Base-by-base conservation (phyloP, 768 basidiomycete species). In the Lentinula detonsa region DNA sequence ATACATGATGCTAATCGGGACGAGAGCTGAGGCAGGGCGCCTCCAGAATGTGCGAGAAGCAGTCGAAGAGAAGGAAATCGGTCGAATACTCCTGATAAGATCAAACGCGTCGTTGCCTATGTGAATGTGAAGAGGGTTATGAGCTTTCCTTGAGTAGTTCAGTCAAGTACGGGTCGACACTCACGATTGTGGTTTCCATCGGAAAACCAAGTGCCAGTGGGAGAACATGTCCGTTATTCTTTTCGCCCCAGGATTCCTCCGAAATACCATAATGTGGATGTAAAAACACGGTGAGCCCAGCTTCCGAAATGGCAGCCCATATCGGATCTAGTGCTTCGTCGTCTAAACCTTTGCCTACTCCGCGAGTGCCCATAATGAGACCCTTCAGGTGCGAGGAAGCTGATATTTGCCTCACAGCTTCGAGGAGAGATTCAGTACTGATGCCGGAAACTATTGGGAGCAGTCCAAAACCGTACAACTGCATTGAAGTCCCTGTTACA, bases 261-360 rank as follows among this genome's bases (percentile, higher is more conserved):
- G 87, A 87, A 23, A 95, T 82, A 10, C 91, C 90, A 69, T 94
- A 94, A 70, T 95, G 93, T 7, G 91, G 92, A 66, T 93, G 92
- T 34, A 95, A 70, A 75, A 95, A 95, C 21, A 90, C 83, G 21
- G 91, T 87, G 8, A 95, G 81, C 2, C 82, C 83, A 1, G 85
- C 79, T 48, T 80, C 74, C 59, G 86, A 85, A 43, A 95, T 80
- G 15, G 89, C 88, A n/a, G 78, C 81, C 91, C 91, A 95, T 13
- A 95, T 78, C 0, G 88, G 87, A 65, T 93, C 88, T 50, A 95
- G 81, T 4, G 77, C 80, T 33, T 80, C 81, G 67, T 95, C 93
- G 66, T 95, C 93, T 23, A 95, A 74, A 0, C 93, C 93, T 57
- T 81, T 83, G 2, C 93, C 93, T 57, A 91, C 67, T 9, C 93